Conservation (phyloP, 2,329 filamentous ascomycete genomes). For the Penicillium glabrum region DNA sequence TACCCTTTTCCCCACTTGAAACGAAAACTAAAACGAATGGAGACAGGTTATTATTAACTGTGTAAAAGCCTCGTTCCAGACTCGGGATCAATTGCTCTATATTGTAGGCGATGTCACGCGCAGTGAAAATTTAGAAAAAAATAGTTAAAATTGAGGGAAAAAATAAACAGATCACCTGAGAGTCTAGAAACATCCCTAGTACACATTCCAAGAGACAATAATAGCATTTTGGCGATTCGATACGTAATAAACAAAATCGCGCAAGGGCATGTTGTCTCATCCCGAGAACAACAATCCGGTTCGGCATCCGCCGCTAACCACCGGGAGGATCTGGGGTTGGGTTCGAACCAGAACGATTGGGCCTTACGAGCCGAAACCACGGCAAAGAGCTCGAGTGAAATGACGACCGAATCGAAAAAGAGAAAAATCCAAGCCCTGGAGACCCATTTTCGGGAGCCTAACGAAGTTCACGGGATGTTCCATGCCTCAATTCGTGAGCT, state of each 20-base stretch:
- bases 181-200: not conserved
- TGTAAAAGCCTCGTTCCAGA: not conserved
- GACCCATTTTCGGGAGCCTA: not conserved
- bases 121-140: not conserved
- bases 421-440: not conserved
- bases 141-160: not conserved
- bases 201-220: not conserved
- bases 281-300: conserved; percentile 21
- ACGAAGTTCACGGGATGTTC: not conserved
- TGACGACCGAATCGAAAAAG: not conserved
- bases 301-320: conserved; percentile 26
- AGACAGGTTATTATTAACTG: not conserved
- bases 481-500: conserved; percentile 2
- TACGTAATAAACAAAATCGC: conserved; percentile 19
- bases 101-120: conserved; percentile 1
- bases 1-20: not conserved
- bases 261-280: conserved; percentile 15
- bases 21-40: not conserved
- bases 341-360: not conserved
- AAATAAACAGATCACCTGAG: not conserved
- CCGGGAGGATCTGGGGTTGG: conserved; percentile 25
- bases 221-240: not conserved
- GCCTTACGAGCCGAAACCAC: not conserved
- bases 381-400: not conserved
- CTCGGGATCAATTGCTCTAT: not conserved